phyloP scores from a whole-genome alignment of 176 grass and related monocot genomes.

The Avena atlantica region DNA sequence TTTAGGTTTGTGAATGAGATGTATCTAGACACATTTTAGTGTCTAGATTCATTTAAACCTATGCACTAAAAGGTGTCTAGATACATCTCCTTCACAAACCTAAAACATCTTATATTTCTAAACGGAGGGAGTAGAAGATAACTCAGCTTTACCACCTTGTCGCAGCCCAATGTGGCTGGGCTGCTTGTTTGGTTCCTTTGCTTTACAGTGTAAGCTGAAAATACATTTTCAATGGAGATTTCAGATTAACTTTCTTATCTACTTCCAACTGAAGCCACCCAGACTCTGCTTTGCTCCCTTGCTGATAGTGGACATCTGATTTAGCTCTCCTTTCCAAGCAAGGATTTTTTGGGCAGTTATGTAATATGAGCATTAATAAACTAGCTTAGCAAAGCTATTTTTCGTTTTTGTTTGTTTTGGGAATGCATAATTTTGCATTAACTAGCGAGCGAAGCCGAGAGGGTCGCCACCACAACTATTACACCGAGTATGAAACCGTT shows the following conservation, averaged over 20 bases:
- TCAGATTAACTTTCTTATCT: not conserved
- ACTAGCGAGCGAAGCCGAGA: not conserved
- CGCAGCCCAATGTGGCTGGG: not conserved
- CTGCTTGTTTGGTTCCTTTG: constrained; percentile 11
- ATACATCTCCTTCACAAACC: too few species aligned
- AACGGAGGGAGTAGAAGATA: not conserved
- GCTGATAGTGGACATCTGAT: not conserved
- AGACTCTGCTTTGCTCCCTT: not conserved
- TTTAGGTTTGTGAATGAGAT: too few species aligned
- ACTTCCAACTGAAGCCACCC: not conserved
- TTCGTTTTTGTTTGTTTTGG: not conserved
- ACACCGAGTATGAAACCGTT: not conserved
- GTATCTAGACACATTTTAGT: too few species aligned
- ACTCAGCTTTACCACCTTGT: not conserved
- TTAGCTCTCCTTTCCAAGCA: not conserved
- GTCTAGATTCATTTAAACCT: too few species aligned
- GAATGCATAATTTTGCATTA: not conserved
- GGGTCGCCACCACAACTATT: not conserved
- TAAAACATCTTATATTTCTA: too few species aligned
- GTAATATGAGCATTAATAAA: not conserved
- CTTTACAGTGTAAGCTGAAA: not conserved
- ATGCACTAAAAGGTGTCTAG: too few species aligned
- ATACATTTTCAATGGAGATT: not conserved
- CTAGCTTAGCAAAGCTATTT: not conserved
- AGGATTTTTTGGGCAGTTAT: not conserved